Evolutionary conservation across 2,329 filamentous ascomycete species (phyloP), one percentile per base, ranked within the genome.

Genomic region (Truncatella angustata): DNA sequence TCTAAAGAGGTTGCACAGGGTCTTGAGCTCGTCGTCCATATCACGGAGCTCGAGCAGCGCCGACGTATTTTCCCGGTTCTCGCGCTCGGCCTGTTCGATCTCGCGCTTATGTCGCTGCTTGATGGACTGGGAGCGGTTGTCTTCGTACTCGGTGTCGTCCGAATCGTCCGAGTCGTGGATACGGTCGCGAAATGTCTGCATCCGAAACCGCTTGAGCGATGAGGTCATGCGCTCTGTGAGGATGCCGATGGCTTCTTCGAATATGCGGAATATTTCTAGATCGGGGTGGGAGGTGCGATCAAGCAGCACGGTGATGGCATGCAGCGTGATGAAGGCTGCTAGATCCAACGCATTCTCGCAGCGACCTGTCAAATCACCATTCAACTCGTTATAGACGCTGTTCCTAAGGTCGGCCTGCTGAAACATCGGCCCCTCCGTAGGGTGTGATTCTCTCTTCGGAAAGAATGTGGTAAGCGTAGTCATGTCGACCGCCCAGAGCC

Each of bases 341-440:
- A 87, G 74, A 49, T 87, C 84, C 1, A 84, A 66, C 0, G 81
- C 77, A 28, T 82, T 86, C 48, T 85, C 81, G 48, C 83, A 86
- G 6, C 80, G 76, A 1, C 80, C 77, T 0, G 83, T 84, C 16
- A 84, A 70, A 57, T 87, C 84, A 1, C 84, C 82, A 48, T 86
- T 87, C 10, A 86, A 69, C 56, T 86, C 84, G 56, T 85, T 84
- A 59, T 86, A 86, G 23, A 87, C 78, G 56, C 81, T 85, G 56
- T 84, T 83, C 4, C 82, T 72, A 3, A 87, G 67, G 58, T 87
- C 84, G 1, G 81, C 81, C 57, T 86, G 80, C 40, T 81, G 77
- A 46, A 81, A 82, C 0, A 82, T 58, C 0, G 79, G 78, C 0
- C 80, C 79, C 54, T 83, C 80, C 2, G 73, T 76, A 0, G 77